Percentiles rank a stretch among this genome's conserved stretches.
phyloP scores from a whole-genome alignment of 768 basidiomycete species.

The Leucosporidium yakuticum region DNA sequence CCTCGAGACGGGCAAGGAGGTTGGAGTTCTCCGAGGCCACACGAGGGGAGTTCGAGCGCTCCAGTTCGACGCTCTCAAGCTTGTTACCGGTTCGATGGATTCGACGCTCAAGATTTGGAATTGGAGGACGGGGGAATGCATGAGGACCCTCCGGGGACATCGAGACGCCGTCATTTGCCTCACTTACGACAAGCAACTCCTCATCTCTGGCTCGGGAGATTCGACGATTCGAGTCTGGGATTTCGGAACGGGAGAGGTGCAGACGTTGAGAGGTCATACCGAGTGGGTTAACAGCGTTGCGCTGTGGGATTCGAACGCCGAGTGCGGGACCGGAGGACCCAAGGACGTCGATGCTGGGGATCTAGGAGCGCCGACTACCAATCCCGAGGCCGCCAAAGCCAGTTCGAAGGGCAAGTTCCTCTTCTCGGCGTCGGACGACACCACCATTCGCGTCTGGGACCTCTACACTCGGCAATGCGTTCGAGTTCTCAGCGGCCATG shows the following conservation, averaged over 20 bases:
- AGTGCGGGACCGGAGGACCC: constrained; percentile 38
- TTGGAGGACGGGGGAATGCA: constrained; percentile 82
- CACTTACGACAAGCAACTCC: constrained; percentile 81
- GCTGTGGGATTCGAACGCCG: constrained; percentile 64
- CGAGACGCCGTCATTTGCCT: constrained; percentile 85
- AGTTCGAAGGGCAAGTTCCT: constrained; percentile 74
- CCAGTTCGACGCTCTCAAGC: constrained; percentile 90
- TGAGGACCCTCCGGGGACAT: constrained; percentile 82
- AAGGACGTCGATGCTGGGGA: constrained; percentile 23
- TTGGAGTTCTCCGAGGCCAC: constrained; percentile 80
- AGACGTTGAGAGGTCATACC: constrained; percentile 81
- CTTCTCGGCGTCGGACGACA: constrained; percentile 94
- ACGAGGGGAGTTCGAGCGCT: constrained; percentile 83
- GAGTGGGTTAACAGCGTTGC: constrained; percentile 97
- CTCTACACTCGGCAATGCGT: constrained; percentile 71
- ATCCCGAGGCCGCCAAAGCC: constrained; percentile 33
- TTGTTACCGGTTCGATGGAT: constrained; percentile 97
- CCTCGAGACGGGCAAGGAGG: constrained; percentile 77
- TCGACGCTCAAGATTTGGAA: constrained; percentile 89
- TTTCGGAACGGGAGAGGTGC: constrained; percentile 80
- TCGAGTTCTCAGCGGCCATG: constrained; percentile 77
- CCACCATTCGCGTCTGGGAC: constrained; percentile 90
- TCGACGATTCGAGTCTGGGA: constrained; percentile 87
- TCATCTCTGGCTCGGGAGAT: constrained; percentile 90
- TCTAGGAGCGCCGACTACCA: constrained; percentile 36